Base-by-base conservation (phyloP, 2,329 filamentous ascomycete species). In the Chaetothyriales sp. region DNA sequence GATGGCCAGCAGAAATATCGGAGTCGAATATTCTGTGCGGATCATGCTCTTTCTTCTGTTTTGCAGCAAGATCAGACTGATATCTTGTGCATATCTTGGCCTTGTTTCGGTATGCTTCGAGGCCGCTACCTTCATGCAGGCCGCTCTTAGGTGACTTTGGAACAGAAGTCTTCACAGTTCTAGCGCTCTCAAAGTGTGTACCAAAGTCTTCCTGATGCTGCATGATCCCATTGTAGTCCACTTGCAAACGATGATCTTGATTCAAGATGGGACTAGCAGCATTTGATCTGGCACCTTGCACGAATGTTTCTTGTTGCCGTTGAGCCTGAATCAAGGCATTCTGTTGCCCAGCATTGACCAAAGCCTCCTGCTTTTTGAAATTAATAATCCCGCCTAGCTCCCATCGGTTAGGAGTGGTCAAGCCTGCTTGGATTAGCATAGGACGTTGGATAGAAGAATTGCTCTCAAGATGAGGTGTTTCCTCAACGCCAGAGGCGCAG, bases 91-190 rank as follows among this genome's bases (percentile, higher is more conserved):
- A 15, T 5, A 15, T 5, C 10, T 39, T 15, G 12, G 32, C 10
- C 15, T 15, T 39, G 32, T 2, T 60, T 47, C 61, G 43, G 36
- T 32, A 56, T 5, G 63, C 64, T 46, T 61, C 61, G 5, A 63
- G 58, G 50, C 63, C 66, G 47, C 63, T 59, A 47, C 58, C 66
- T 5, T 58, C 52, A 56, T 66, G 63, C 5, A 62, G 53, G 44
- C 46, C 51, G 20, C 39, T 44, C 2, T 19, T 51, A 18, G 10
- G 12, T 25, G 22, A n/a, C 25, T 20, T 12, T 22, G 4, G 15
- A 15, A 25, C 25, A 15, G 32, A 20, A 10, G 19, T 44, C 22
- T 45, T 25, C 10, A 22, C 26, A 20, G n/a, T 18, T 39, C 10
- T 2, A 12, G 32, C 32, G 4, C 15, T 39, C 32, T 5, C 12